These are phyloP conservation scores for Camellia japonica DNA, from an alignment of 148 eudicot species.

Conservation along the genomic window DNA sequence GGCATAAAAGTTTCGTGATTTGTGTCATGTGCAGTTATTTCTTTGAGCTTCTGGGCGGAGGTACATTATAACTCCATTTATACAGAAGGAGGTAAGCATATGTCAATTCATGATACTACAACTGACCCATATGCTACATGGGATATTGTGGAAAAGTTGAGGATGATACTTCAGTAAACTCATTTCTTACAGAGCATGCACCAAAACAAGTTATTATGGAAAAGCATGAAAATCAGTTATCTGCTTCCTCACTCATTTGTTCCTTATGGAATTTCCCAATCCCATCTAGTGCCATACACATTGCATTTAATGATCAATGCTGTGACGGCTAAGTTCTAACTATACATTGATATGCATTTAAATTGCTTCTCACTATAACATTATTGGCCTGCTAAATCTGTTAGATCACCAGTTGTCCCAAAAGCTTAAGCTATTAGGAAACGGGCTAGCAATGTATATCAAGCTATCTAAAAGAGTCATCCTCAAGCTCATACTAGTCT, in stretches of 20 bases:
- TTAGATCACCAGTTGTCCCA: too few relatives aligned
- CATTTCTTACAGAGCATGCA: background rate
- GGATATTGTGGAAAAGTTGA: background rate
- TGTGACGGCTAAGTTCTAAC: too few relatives aligned
- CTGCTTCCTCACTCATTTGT: background rate
- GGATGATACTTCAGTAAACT: background rate
- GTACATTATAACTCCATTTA: slow-evolving; percentile 67
- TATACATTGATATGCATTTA: too few relatives aligned
- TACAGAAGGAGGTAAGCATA: slow-evolving; percentile 57
- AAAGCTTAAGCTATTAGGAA: too few relatives aligned
- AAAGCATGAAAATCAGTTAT: background rate
- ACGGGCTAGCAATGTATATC: too few relatives aligned
- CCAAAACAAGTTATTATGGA: background rate
- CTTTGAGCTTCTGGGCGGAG: slow-evolving; percentile 73
- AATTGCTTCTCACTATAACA: too few relatives aligned
- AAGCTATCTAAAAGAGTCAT: too few relatives aligned
- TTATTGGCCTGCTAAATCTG: too few relatives aligned
- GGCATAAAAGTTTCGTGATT: background rate
- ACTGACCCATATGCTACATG: background rate
- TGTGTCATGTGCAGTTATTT: slow-evolving; percentile 40
- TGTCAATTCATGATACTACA: background rate
- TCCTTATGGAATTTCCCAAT: slow-evolving; percentile 3
- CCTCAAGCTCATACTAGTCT: too few relatives aligned
- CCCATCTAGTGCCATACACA: background rate
- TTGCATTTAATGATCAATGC: too few relatives aligned